phyloP scores from a whole-genome alignment of 2,329 filamentous ascomycete genomes.

The Proliferodiscus dingleyae region DNA sequence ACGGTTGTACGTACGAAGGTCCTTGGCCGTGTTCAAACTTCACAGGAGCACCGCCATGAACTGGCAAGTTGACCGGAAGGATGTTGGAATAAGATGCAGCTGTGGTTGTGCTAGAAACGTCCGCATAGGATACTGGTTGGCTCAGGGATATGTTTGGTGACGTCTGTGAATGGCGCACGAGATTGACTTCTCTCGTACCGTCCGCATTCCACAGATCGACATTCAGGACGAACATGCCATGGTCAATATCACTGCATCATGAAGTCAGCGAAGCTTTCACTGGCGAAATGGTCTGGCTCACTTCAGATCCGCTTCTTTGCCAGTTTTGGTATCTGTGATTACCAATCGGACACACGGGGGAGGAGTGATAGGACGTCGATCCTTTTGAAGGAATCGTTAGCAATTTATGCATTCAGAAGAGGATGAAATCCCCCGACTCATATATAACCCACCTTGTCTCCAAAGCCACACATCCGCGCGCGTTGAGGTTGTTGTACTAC shows the following conservation, averaged over 20 bases:
- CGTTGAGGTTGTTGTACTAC: slow-evolving; percentile 89
- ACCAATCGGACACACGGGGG: slow-evolving; percentile 86
- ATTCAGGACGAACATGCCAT: slow-evolving; percentile 62
- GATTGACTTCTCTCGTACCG: slow-evolving; percentile 58
- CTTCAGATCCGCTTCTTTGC: slow-evolving; percentile 80
- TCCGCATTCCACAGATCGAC: slow-evolving; percentile 65
- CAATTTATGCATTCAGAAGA: background rate
- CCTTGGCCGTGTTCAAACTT: slow-evolving; percentile 15
- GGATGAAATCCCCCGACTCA: slow-evolving; percentile 7
- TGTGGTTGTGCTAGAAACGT: slow-evolving; percentile 35
- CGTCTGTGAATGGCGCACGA: slow-evolving; percentile 59
- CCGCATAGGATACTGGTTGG: slow-evolving; percentile 71
- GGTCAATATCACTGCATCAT: slow-evolving; percentile 58
- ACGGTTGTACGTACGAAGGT: slow-evolving; percentile 11
- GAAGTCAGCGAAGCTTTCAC: slow-evolving; percentile 7
- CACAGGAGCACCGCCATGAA: slow-evolving; percentile 11
- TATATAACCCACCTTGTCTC: slow-evolving; percentile 69
- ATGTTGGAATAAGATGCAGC: slow-evolving; percentile 27
- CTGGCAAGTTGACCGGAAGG: slow-evolving; percentile 16
- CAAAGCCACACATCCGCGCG: slow-evolving; percentile 97
- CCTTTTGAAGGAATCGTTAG: slow-evolving; percentile 45
- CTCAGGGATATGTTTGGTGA: slow-evolving; percentile 78
- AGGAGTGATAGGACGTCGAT: slow-evolving; percentile 91
- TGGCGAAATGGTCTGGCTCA: slow-evolving; percentile 39
- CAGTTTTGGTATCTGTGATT: slow-evolving; percentile 68